Evolutionary conservation across 805 yeast species (phyloP), one percentile per base, ranked within the genome.

Genomic region (Yamadazyma ubonensis): DNA sequence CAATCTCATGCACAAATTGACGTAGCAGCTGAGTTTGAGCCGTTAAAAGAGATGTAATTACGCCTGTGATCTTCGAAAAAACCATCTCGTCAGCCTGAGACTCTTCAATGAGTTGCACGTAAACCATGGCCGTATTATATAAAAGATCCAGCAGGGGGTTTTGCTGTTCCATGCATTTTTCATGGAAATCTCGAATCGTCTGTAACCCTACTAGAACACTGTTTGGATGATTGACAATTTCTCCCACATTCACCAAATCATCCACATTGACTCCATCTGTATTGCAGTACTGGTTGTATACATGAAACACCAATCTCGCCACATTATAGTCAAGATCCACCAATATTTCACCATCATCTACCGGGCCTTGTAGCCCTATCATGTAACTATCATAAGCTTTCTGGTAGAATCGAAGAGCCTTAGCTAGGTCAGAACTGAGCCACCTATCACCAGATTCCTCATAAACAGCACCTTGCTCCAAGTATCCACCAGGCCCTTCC

Each of bases 371-470:
- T 3, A 37, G 17, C 4, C 43, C 51, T 5, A n/a, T 11, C 20
- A 37, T n/a, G 20, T 47, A 83, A 29, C 56, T 48, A 8, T 53
- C 55, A 45, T 66, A 75, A 0, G 88, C 83, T 36, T 71, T 62
- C 48, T 80, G 81, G 54, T 81, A 83, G 48, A 82, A 82, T 28
- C 90, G 56, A 9, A 83, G 56, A 0, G 81, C 75, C 48, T 84
- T 83, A 8, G 83, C 62, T 5, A 81, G 54, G 49, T 83, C 90
- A 0, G 86, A 78, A 1, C 77, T 66, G 5, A 78, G 55, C 88
- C 89, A 84, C 33, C 90, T 57, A 52, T 83, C 90, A 0, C 87
- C 91, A n/a, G 77, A 72, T 43, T 83, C 90, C 53, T 83, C 91
- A 40, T 77, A 79, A 8, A 64, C 65, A 0, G 80, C 67, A 1